Evolutionary conservation across 179 eudicot genomes (phyloP).

Genomic region (Nepenthes alata): DNA sequence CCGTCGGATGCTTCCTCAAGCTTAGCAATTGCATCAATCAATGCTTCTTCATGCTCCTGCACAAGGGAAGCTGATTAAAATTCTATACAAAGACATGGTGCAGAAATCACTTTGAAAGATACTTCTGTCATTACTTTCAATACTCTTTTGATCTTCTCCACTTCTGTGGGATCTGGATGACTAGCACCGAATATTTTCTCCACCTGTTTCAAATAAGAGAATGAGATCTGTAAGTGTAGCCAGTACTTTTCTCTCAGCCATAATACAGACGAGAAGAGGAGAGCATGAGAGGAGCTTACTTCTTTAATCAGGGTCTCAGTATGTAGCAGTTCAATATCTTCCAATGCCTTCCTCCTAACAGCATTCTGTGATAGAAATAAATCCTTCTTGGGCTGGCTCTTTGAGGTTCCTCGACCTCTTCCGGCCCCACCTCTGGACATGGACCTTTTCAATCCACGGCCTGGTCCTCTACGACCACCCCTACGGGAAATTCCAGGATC

Average conservation of each 20-base stretch:
- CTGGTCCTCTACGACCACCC: constrained; percentile 33
- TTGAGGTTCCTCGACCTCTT: constrained; percentile 48
- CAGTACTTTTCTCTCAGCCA: not conserved
- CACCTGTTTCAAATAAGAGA: constrained; percentile 28
- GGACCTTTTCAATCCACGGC: constrained; percentile 42
- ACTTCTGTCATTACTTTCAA: constrained; percentile 37
- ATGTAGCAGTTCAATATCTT: constrained; percentile 58
- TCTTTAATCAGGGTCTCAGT: constrained; percentile 65
- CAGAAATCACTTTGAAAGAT: not conserved
- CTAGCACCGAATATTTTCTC: constrained; percentile 65
- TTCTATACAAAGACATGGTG: not conserved
- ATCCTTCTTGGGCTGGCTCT: constrained; percentile 34
- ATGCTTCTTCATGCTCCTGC: constrained; percentile 65
- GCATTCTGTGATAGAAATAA: constrained; percentile 33
- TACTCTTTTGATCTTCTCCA: constrained; percentile 77
- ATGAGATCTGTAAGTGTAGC: not conserved
- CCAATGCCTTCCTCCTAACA: constrained; percentile 27
- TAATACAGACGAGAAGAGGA: not conserved
- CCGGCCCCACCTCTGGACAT: constrained; percentile 40
- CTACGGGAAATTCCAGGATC: constrained; percentile 43
- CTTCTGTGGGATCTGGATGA: constrained; percentile 62
- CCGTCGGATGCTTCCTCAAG: constrained; percentile 56
- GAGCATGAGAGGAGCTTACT: constrained; percentile 17
- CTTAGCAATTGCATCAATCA: constrained; percentile 54
- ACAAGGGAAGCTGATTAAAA: not conserved